Evolutionary conservation across 805 yeast species (phyloP), one percentile per base, ranked within the genome.

Genomic region (Millerozyma miso): DNA sequence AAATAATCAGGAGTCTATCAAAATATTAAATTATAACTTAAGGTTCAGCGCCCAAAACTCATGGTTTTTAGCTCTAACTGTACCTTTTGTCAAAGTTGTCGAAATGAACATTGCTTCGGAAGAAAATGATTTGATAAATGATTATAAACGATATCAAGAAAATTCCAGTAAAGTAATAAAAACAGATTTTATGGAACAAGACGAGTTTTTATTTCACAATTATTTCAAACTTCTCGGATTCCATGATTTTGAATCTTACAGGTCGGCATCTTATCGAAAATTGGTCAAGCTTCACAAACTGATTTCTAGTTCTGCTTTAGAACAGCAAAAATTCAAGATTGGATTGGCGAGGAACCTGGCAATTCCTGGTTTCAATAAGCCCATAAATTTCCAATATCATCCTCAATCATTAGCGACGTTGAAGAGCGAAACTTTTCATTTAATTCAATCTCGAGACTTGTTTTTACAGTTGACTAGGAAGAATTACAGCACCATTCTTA

Each of bases 391-490:
- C 41, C 60, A 62, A 43, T 64, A 55, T 39, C 64, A 52, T 41
- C 42, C 53, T 16, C 37, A 45, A 7, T 44, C 65, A 3, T 46
- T 67, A 19, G 43, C 62, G 1, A 51, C 60, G 1, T 54, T 67
- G 16, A 52, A 56, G 5, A 47, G 54, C 4, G 58, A 54, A 23
- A 56, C 65, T 4, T 68, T 70, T 49, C 65, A 69, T 38, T 49
- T 63, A 19, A 58, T 71, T 26, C 73, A 67, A 33, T 53, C 62
- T 20, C 52, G 72, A 31, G 76, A 71, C 44, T 48, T 68, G 20
- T 39, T 52, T n/a, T 49, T 62, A 10, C 72, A 69, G 43, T 38
- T 68, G 16, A 58, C 61, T 8, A 48, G 52, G 8, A 23, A 43
- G 2, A 68, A 67, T 41, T 54, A 52, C 41, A 54, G 44, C 26